Percentiles rank a stretch among this genome's conserved stretches.
Evolutionary conservation across 2,329 filamentous ascomycete genomes (phyloP).

Genomic region (Aspergillus bombycis): DNA sequence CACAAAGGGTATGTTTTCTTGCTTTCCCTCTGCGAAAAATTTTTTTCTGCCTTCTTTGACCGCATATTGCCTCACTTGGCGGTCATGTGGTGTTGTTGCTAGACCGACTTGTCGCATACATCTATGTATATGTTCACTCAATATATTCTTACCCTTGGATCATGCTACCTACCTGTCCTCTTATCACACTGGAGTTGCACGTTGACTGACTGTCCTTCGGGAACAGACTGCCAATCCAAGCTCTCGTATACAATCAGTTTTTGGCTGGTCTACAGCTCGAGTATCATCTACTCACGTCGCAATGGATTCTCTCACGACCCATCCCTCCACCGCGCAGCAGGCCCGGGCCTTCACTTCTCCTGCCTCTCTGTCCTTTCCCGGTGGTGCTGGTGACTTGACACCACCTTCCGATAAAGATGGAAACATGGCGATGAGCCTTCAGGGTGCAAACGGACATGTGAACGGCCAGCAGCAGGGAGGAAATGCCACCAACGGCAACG

Average conservation of each 20-base stretch:
- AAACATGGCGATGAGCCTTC: conserved; percentile 49
- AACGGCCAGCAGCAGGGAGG: conserved; percentile 60
- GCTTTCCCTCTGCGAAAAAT: conserved; percentile 14
- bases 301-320: conserved; percentile 90
- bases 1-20: conserved; percentile 59
- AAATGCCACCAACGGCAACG: conserved; percentile 68
- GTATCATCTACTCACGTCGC: conserved; percentile 41
- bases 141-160: conserved; percentile 15
- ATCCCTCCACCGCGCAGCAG: conserved; percentile 87
- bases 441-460: conserved; percentile 51
- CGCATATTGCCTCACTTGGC: neutral
- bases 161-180: neutral
- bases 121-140: conserved; percentile 24
- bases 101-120: neutral
- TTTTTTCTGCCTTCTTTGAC: conserved; percentile 7
- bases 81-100: neutral
- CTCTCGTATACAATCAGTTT: conserved; percentile 23
- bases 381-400: conserved; percentile 79
- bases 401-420: conserved; percentile 73
- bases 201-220: conserved; percentile 12
- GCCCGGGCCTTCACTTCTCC: conserved; percentile 95
- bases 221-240: conserved; percentile 32
- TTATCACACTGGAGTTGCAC: conserved; percentile 5
- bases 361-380: conserved; percentile 88
- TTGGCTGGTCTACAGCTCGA: conserved; percentile 29